Evolutionary conservation across 352 stramenopile genomes (phyloP).

Genomic region (Saprolegnia diclina): DNA sequence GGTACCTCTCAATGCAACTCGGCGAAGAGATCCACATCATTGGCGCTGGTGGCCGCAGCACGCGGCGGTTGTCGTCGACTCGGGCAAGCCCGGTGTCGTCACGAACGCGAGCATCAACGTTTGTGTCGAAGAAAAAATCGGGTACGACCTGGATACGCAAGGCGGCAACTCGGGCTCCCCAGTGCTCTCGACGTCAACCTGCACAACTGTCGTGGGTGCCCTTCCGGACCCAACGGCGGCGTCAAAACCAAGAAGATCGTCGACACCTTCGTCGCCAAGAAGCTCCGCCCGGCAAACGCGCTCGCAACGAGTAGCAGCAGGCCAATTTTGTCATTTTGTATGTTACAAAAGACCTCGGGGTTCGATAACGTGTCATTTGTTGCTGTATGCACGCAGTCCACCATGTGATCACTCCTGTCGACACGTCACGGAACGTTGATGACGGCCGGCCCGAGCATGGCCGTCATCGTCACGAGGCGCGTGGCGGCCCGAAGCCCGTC

Average conservation of each 20-base stretch:
- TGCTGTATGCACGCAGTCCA: no score
- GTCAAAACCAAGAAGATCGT: constrained; percentile 66
- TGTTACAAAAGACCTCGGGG: no score
- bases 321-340: no score
- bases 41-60: constrained; percentile 55
- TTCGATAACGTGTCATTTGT: no score
- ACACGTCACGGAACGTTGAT: not conserved
- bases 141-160: constrained; percentile 61
- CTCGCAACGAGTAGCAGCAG: no score
- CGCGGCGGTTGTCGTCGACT: constrained; percentile 48
- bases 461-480: constrained; percentile 3
- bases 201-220: constrained; percentile 44
- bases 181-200: constrained; percentile 49
- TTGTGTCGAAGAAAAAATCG: constrained; percentile 49
- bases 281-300: no score
- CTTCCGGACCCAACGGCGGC: constrained; percentile 59
- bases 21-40: constrained; percentile 47
- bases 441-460: not conserved
- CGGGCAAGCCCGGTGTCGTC: constrained; percentile 34
- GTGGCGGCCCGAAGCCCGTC: not conserved
- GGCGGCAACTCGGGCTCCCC: constrained; percentile 64
- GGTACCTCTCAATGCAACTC: constrained; percentile 45
- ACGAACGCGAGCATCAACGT: constrained; percentile 38
- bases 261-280: not conserved
- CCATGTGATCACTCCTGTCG: no score